These are phyloP conservation scores for Trichoderma oligosporum DNA, from an alignment of 2,329 filamentous ascomycete species.

Conservation along the genomic window DNA sequence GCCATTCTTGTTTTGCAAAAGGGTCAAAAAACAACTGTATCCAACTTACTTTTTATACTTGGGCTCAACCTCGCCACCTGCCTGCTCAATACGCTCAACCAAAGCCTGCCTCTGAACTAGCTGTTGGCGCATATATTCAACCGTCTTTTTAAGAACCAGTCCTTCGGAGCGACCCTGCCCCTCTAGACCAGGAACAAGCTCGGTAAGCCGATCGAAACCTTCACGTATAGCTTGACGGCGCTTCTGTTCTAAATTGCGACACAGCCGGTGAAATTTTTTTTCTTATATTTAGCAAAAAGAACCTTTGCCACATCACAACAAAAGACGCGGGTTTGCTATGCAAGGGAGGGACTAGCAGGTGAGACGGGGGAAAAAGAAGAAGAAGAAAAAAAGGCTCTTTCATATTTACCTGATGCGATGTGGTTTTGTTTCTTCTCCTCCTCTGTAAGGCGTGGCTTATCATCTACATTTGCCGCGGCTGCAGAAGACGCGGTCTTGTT, in stretches of 20 bases:
- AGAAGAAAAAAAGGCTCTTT: no score
- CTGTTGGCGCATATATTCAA: conserved; percentile 61
- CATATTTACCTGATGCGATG: conserved; percentile 48
- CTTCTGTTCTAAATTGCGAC: conserved; percentile 39
- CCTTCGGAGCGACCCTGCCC: conserved; percentile 84
- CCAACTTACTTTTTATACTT: conserved; percentile 41
- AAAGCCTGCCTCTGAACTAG: conserved; percentile 56
- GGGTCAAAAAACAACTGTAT: accelerated
- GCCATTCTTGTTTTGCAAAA: no score
- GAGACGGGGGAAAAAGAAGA: no score
- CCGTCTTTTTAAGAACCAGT: conserved; percentile 69
- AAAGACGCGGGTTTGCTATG: no score
- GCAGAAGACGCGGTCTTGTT: not conserved
- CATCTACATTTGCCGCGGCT: conserved; percentile 32
- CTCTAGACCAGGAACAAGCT: conserved; percentile 74
- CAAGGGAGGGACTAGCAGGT: no score
- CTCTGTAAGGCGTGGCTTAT: conserved; percentile 50
- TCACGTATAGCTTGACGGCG: conserved; percentile 65
- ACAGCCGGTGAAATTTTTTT: no score
- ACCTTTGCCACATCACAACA: no score
- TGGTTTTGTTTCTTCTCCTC: conserved; percentile 55
- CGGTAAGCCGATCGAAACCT: conserved; percentile 76
- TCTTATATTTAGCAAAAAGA: no score
- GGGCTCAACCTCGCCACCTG: conserved; percentile 54
- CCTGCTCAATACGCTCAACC: conserved; percentile 55